Conservation (phyloP, 768 basidiomycete genomes). For the Nidularia pulvinata region DNA sequence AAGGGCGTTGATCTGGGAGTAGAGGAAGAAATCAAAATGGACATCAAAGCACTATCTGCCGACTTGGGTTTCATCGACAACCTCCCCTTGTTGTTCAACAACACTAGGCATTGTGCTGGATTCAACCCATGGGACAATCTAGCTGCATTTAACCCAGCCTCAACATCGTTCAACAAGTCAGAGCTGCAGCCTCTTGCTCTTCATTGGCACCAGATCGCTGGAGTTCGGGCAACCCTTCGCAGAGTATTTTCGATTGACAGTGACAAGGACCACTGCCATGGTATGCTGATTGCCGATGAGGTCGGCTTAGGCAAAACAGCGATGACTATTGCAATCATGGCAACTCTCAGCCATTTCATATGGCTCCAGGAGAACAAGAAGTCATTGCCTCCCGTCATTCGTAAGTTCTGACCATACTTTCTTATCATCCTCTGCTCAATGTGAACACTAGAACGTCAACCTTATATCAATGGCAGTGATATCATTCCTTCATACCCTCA, state of each 20-base stretch:
- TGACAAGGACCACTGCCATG: neutral
- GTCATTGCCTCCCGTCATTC: too few relatives aligned
- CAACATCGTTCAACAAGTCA: slow-evolving; percentile 1
- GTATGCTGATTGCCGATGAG: slow-evolving; percentile 15
- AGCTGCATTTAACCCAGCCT: neutral
- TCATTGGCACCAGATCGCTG: slow-evolving; percentile 19
- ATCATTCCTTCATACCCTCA: slow-evolving; percentile 9
- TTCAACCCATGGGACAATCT: neutral
- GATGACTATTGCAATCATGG: slow-evolving; percentile 3
- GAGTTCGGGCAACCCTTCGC: slow-evolving; percentile 10
- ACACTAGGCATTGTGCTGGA: slow-evolving; percentile 1
- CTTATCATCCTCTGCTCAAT: slow-evolving; percentile 6
- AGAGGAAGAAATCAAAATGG: slow-evolving; percentile 11
- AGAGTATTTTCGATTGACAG: slow-evolving; percentile 3
- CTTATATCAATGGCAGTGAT: slow-evolving; percentile 5
- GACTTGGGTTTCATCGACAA: slow-evolving; percentile 4
- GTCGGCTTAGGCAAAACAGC: slow-evolving; percentile 13
- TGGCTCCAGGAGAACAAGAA: neutral
- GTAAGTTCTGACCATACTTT: slow-evolving; percentile 12
- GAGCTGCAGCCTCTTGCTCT: too few relatives aligned
- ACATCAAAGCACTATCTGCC: neutral
- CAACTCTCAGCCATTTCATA: slow-evolving; percentile 3
- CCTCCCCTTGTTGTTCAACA: slow-evolving; percentile 11
- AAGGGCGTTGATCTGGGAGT: slow-evolving; percentile 15
- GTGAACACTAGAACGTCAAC: neutral